Evolutionary conservation across 2,329 filamentous ascomycete species (phyloP).

Genomic region (Colletotrichum lupini): DNA sequence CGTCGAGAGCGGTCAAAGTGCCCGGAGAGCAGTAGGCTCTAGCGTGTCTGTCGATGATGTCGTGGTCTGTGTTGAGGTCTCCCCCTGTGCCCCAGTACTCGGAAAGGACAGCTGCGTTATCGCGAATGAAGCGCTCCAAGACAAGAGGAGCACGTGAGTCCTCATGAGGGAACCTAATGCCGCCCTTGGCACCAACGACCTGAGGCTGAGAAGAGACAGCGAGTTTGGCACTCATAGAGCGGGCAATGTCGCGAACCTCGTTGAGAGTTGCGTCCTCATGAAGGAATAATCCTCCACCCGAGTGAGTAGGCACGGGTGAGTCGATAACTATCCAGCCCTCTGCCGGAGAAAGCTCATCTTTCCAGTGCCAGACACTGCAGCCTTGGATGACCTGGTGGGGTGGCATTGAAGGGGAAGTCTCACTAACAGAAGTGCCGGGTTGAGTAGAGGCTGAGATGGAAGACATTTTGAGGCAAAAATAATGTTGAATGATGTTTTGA

Average conservation of each 20-base stretch:
- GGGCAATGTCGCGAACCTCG: neutral
- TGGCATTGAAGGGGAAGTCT: neutral
- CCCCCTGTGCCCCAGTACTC: neutral
- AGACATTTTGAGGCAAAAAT: neutral
- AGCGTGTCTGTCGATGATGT: neutral
- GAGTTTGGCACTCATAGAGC: neutral
- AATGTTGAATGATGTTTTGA: neutral
- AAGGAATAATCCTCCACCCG: neutral
- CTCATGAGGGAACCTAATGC: neutral
- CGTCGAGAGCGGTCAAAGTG: neutral
- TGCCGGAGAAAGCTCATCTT: neutral
- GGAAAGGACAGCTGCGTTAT: neutral
- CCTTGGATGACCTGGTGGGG: neutral
- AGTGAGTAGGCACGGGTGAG: neutral
- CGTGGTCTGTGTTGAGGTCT: neutral
- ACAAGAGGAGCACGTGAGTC: neutral
- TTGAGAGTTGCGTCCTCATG: neutral
- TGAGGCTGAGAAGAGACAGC: slow-evolving; percentile 1
- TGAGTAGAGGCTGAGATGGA: neutral
- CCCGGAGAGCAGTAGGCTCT: neutral
- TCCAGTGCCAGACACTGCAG: neutral
- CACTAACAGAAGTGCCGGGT: neutral
- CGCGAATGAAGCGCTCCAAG: neutral
- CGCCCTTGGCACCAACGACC: neutral
- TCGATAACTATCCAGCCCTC: neutral